Evolutionary conservation across 306 rosid genomes (phyloP), one percentile per base, ranked within the genome.

Genomic region (Quercus bicolor): DNA sequence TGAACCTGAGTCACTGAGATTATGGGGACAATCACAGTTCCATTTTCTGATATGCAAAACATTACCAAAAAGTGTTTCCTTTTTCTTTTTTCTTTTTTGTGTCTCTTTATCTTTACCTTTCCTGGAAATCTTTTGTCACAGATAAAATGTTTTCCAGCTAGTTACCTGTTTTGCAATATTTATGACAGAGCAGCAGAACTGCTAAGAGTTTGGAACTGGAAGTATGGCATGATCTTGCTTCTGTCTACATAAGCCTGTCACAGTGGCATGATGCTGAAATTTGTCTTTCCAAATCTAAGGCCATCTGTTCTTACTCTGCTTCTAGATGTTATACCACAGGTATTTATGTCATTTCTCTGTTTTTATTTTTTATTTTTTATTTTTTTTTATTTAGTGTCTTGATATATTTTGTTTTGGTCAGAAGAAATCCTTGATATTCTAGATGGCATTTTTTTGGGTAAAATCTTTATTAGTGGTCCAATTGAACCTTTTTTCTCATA

Each of bases 211-310:
- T 93, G 86, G 93, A 96, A 87, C 37, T 84, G 86, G 96, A 93
- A 83, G 81, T 85, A 78, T 96, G 97, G 98, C 94, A 90, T 83
- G 98, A 91, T 73, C 88, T 96, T 79, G 91, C 98, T 75, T 74
- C 76, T 80, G 73, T 91, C 33, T 96, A 96, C 75, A 84, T 91
- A 83, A 81, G 80, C 66, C 81, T 91, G 69, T 91, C 94, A 24
- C 85, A 74, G 57, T 96, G 94, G 99, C 83, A 59, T 34, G 98
- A 93, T 70, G 96, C 93, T 3, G 92, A 89, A 88, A 85, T 83
- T 52, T 96, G 98, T 83, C 94, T 96, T 68, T 83, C 89, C 4
- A 91, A 88, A 86, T 91, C 98, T 1, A 88, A 85, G 88, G 87
- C 87, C 83, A 80, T 93, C 72, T 61, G 68, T 76, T 74, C 80